Conservation (phyloP, 75 land plant species). For the Picea sitchensis region DNA sequence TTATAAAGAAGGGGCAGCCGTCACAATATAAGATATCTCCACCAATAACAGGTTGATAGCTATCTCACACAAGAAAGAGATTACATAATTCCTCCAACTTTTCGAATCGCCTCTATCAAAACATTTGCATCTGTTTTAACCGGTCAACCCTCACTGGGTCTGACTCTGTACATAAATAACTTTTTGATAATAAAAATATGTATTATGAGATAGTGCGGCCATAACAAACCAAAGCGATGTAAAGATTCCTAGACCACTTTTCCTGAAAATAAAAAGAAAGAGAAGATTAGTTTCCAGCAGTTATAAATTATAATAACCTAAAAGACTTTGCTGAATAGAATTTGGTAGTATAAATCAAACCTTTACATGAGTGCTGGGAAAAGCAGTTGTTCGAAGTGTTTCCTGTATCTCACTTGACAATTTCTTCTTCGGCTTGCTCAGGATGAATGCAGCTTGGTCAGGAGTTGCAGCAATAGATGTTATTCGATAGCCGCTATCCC, state of each 20-base stretch:
- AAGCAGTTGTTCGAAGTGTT: slow-evolving; percentile 77
- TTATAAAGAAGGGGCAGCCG: too few relatives aligned
- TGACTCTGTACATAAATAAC: too few relatives aligned
- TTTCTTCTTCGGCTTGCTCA: slow-evolving; percentile 75
- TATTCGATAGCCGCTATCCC: slow-evolving; percentile 83
- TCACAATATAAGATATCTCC: too few relatives aligned
- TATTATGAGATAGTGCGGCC: slow-evolving; percentile 63
- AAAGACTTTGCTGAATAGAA: neutral
- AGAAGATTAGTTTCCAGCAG: neutral
- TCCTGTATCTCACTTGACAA: slow-evolving; percentile 83
- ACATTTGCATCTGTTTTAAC: too few relatives aligned
- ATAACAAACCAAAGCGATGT: slow-evolving; percentile 57
- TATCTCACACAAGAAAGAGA: too few relatives aligned
- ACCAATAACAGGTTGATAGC: too few relatives aligned
- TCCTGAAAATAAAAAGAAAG: slow-evolving; percentile 32
- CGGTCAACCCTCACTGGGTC: too few relatives aligned
- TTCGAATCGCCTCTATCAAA: too few relatives aligned
- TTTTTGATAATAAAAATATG: too few relatives aligned
- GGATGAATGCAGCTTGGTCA: slow-evolving; percentile 82
- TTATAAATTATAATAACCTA: too few relatives aligned
- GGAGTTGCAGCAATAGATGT: slow-evolving; percentile 78
- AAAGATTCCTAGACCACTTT: slow-evolving; percentile 66
- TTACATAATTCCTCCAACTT: too few relatives aligned
- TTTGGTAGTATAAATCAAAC: slow-evolving; percentile 16
- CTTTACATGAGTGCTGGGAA: slow-evolving; percentile 86